Base-by-base conservation (phyloP, 768 basidiomycete species). In the Trametes meyenii region DNA sequence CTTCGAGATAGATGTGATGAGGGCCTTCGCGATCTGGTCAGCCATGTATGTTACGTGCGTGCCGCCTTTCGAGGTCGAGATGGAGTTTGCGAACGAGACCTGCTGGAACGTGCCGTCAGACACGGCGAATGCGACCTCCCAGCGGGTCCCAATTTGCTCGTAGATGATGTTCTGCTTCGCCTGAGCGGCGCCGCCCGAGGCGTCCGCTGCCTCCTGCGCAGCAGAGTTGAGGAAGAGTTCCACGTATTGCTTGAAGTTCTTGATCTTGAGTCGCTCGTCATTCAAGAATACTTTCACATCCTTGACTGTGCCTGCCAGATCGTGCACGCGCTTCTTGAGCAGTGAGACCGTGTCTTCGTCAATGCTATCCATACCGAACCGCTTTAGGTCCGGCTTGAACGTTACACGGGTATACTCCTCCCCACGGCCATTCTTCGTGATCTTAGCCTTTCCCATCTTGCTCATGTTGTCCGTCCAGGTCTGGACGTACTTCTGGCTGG, bases 61-160 rank as follows among this genome's bases (percentile, higher is more conserved):
- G 53, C 97, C 97, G 51, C 97, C 97, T 71, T 98, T 99, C 61
- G 83, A 92, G 2, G 97, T 99, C 6, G 96, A 87, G 67, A 99
- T 98, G 24, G 94, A 94, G 76, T 99, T 99, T 68, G 94, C 95
- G 70, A 98, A 99, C 23, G 97, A 96, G 49, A 99, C 94, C 55
- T 96, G 94, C 70, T 94, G 90, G 77, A 92, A 92, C 23, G 85
- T 78, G 10, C 96, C 96, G 59, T 98, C 94, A 0, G 96, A 97
- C 21, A 98, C 84, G 1, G 95, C 88, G 71, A 98, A 98, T 2
- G 90, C 96, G 48, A 98, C 82, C 71, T 98, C 97, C 96, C 96
- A 99, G 5, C 96, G 89, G 36, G 82, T 77, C 55, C 85, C 81
- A 66, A 94, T 78, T 59, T 84, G 79, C 72, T 98, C 97, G 71